Conservation (phyloP, 148 eudicot species). For the Amaranthus cruentus region DNA sequence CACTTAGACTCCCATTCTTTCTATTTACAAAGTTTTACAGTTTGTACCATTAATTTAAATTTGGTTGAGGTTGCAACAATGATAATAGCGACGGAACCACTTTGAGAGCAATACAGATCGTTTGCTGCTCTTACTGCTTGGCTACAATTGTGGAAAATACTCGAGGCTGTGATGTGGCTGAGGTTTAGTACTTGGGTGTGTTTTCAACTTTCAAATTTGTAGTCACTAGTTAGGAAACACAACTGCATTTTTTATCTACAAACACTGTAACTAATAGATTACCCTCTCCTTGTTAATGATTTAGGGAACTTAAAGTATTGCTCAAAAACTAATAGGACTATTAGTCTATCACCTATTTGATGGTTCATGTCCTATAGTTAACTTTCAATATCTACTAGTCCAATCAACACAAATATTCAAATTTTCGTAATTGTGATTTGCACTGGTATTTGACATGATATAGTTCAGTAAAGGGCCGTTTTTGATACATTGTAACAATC, state of each 20-base stretch:
- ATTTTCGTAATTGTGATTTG: too few species aligned
- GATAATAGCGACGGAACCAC: too few species aligned
- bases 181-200: background rate
- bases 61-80: too few species aligned
- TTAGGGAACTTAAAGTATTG: background rate
- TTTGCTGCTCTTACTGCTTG: too few species aligned
- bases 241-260: background rate
- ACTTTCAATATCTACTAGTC: too few species aligned
- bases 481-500: background rate
- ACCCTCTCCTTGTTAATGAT: background rate
- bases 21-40: background rate
- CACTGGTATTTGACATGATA: background rate
- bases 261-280: background rate
- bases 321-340: background rate
- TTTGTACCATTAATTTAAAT: too few species aligned
- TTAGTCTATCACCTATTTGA: background rate
- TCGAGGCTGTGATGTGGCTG: too few species aligned
- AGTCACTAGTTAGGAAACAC: background rate
- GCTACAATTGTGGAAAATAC: too few species aligned
- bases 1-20: background rate
- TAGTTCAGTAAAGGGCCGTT: background rate
- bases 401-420: too few species aligned
- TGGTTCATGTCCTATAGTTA: background rate
- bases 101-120: too few species aligned
- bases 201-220: background rate